A percentile compares a stretch with the other conserved stretches of the same genome.
phyloP scores from a whole-genome alignment of 768 basidiomycete species.

The Pleurotus tuoliensis region DNA sequence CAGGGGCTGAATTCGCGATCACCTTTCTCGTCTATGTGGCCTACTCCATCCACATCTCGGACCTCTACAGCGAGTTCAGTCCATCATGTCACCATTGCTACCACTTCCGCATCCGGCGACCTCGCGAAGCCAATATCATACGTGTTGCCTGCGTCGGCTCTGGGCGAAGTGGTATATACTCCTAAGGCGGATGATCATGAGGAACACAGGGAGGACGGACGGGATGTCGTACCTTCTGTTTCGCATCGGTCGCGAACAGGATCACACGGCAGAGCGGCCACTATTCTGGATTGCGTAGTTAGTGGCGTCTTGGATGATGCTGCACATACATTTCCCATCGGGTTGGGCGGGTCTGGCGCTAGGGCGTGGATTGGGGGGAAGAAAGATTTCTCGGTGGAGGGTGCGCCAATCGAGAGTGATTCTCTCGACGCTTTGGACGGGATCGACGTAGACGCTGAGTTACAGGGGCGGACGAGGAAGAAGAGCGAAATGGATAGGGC shows the following conservation, averaged over 20 bases:
- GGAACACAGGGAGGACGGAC: not conserved
- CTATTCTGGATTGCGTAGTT: constrained; percentile 1
- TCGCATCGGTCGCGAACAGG: too few relatives aligned
- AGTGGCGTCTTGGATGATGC: constrained; percentile 4
- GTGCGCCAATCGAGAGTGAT: not conserved
- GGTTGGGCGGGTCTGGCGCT: not conserved
- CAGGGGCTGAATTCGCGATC: not conserved
- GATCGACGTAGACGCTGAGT: not conserved
- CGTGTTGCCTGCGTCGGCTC: not conserved
- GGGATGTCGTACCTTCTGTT: not conserved
- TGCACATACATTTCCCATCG: not conserved
- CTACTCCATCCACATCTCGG: not conserved
- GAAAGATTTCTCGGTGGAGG: not conserved
- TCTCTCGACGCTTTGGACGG: not conserved
- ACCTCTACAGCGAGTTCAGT: not conserved
- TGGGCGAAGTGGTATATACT: not conserved
- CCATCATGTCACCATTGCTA: too few relatives aligned
- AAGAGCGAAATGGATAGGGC: not conserved
- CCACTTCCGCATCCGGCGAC: not conserved
- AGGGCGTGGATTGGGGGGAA: constrained; percentile 1
- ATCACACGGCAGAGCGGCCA: not conserved
- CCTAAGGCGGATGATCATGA: not conserved
- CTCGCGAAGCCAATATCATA: constrained; percentile 1
- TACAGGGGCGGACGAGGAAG: not conserved
- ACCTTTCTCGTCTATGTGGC: not conserved